phyloP scores from a whole-genome alignment of 1,139 yeast species.

The Geotrichum carabidarum region DNA sequence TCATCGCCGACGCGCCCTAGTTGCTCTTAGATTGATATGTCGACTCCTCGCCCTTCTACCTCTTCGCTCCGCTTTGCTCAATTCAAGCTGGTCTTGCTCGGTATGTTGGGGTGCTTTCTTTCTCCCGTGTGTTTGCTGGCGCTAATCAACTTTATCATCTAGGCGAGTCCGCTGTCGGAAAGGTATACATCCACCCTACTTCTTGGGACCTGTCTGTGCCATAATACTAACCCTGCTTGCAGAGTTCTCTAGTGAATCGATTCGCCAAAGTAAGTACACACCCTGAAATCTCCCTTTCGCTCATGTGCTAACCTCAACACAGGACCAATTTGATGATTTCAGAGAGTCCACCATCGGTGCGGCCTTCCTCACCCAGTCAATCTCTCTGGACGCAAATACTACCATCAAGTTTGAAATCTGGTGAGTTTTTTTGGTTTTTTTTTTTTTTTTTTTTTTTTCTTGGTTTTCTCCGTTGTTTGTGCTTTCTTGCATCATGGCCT shows the following conservation, averaged over 20 bases:
- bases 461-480: not conserved
- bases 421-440: constrained; percentile 26
- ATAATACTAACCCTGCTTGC: constrained; percentile 31
- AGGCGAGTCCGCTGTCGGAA: constrained; percentile 97
- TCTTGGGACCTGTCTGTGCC: not conserved
- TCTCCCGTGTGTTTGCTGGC: constrained; percentile 1
- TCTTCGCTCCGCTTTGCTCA: constrained; percentile 48
- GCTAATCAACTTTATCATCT: constrained; percentile 11
- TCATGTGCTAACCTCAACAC: not conserved
- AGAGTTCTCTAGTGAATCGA: constrained; percentile 74
- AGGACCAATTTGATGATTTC: constrained; percentile 84
- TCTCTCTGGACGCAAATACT: constrained; percentile 55
- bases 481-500: not conserved
- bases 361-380: constrained; percentile 89
- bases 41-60: constrained; percentile 36
- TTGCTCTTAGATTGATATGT: constrained; percentile 16
- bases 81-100: constrained; percentile 79
- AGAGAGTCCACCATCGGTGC: constrained; percentile 97
- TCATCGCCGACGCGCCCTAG: not conserved
- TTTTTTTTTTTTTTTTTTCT: not conserved
- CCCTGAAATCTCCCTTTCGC: not conserved
- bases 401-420: constrained; percentile 46
- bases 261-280: constrained; percentile 58
- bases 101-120: constrained; percentile 29
- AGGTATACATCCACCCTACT: constrained; percentile 38